Percentiles rank a stretch among this genome's conserved stretches.
Conservation (phyloP, 805 yeast species). For the Kuraishia molischiana region DNA sequence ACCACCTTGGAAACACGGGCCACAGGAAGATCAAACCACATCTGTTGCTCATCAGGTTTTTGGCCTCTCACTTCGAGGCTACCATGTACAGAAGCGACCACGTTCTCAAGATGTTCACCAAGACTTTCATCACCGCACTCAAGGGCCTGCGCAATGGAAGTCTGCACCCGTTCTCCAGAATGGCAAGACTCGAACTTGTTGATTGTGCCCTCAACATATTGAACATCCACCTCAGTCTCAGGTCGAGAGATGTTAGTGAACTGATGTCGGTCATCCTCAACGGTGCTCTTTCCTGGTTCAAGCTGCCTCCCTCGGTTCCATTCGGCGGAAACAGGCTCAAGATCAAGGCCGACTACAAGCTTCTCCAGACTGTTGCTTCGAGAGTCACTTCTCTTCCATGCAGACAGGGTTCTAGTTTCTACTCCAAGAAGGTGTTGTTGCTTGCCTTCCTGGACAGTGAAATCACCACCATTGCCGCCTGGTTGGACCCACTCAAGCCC, state of each 20-base stretch:
- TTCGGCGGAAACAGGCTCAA: conserved; percentile 75
- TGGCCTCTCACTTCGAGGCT: conserved; percentile 74
- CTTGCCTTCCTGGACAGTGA: conserved; percentile 68
- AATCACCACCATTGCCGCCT: conserved; percentile 57
- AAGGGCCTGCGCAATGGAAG: conserved; percentile 47
- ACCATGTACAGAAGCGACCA: conserved; percentile 64
- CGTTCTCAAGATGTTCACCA: conserved; percentile 57
- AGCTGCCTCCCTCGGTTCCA: conserved; percentile 54
- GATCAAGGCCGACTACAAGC: conserved; percentile 56
- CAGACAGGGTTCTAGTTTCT: conserved; percentile 17
- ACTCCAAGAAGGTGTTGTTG: conserved; percentile 42
- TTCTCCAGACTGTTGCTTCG: conserved; percentile 43
- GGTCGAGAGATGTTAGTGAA: conserved; percentile 30
- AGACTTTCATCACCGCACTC: conserved; percentile 49
- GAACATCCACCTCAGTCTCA: conserved; percentile 39
- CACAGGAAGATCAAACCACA: conserved; percentile 54
- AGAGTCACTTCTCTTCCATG: conserved; percentile 15
- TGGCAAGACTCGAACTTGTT: conserved; percentile 65
- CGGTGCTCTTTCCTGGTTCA: conserved; percentile 76
- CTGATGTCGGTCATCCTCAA: conserved; percentile 47
- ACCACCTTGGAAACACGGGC: conserved; percentile 39
- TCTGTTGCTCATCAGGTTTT: conserved; percentile 50
- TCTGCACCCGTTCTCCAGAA: conserved; percentile 73
- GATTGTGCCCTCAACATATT: conserved; percentile 59
- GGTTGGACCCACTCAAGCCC: conserved; percentile 61